Evolutionary conservation across 2,329 filamentous ascomycete species (phyloP), one percentile per base, ranked within the genome.

Genomic region (Colletotrichum spaethianum): DNA sequence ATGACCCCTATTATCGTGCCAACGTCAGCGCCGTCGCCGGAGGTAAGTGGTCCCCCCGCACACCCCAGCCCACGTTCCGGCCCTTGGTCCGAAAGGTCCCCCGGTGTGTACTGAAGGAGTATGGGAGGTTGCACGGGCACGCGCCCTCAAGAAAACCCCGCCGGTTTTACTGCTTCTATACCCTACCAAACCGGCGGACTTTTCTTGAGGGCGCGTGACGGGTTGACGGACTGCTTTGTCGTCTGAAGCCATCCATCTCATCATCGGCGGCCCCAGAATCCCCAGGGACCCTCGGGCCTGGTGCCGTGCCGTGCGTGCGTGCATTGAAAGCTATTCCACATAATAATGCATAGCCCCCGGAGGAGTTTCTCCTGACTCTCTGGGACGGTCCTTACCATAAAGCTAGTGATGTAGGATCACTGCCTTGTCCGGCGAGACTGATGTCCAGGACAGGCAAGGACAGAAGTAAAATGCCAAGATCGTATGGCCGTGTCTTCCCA

Each of bases 341-440:
- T 16, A 14, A 16, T 28, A 16, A 40, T 61, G 52, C 40, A 33
- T 16, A 26, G 33, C 61, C 53, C 53, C 61, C 61, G 61, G 67
- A 70, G 62, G 46, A 38, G 20, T 60, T 66, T 33, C 67, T 70
- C 67, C 67, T 64, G n/a, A 26, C 16, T 38, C 26, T 59, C 26
- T 3, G 31, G 18, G 42, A 38, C 33, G 12, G 36, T 7, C 40
- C 52, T 44, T 33, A 28, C 48, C n/a, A n/a, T n/a, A n/a, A n/a
- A n/a, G n/a, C n/a, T 26, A 26, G 16, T 12, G 16, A 44, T n/a
- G 28, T 31, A 26, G 31, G 26, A 8, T 65, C 16, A 23, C 14
- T 53, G 14, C 44, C 36, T 31, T 46, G 23, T n/a, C 42, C 23
- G 20, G 55, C 36, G 31, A n/a, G 18, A 31, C 18, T 31, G 1